Evolutionary conservation across 148 eudicot species (phyloP), one percentile per base, ranked within the genome.

Genomic region (Spergularia bocconei): DNA sequence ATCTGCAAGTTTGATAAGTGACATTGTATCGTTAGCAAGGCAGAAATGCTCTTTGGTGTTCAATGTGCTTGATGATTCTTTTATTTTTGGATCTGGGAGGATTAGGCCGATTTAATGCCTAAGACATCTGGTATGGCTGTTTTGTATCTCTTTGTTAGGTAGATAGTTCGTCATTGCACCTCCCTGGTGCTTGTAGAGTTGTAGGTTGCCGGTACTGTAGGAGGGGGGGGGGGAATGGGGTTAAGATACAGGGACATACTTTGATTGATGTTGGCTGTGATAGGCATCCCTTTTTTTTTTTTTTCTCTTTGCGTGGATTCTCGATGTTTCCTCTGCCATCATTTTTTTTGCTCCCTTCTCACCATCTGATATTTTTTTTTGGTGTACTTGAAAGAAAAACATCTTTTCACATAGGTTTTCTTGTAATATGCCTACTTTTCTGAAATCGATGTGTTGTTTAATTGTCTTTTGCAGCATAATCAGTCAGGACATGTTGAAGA

Each of bases 401-500:
- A 59, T 36, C 12, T 29, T 59, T 25, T 59, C 25, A 13, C 63
- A 59, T 9, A 23, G 33, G 12, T 20, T 11, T 19, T 20, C 33
- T 58, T 59, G 21, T 20, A 20, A 23, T 59, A 59, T 21, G 63
- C 63, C 33, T 59, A 23, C 15, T 58, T 57, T 44, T 19, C 17
- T 52, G 44, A 71, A 74, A 74, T 44, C 52, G 54, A 56, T 73
- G 21, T 47, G 61, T 51, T 41, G 39, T 73, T 52, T 70, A 10
- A 47, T 70, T 11, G 51, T 51, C 53, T 55, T 53, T 76, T 81
- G 84, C 87, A 88, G 92, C 83, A 67, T 57, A 85, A 78, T 69
- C 78, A 88, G 70, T 83, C 90, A 72, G 74, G 57, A 29, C 87
- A 85, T 74, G 74, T 88, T 64, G 83, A 87, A 73, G 85, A 85